A percentile compares a stretch with the other conserved stretches of the same genome.
Conservation (phyloP, 2,329 filamentous ascomycete genomes). For the Bipolaris oryzae region DNA sequence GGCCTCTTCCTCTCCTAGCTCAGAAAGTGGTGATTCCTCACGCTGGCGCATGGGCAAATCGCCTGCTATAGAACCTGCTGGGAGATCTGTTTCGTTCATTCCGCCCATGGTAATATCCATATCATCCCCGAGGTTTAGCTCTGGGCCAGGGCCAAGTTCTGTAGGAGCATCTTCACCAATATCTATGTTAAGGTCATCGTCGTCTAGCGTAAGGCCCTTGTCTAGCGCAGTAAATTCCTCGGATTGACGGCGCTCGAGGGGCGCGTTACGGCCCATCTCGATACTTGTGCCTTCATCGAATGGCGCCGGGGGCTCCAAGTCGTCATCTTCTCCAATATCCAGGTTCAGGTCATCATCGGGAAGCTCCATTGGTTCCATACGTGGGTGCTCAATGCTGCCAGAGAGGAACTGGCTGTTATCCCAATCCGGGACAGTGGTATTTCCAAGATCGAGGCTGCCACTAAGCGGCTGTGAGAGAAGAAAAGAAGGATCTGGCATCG, state of each 20-base stretch:
- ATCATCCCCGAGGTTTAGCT: conserved; percentile 39
- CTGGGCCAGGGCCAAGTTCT: conserved; percentile 30
- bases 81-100: conserved; percentile 55
- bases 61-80: conserved; percentile 47
- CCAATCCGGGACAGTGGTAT: conserved; percentile 60
- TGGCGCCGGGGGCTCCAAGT: conserved; percentile 17
- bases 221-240: conserved; percentile 53
- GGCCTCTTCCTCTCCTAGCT: conserved; percentile 57
- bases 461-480: conserved; percentile 72
- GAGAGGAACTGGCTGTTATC: conserved; percentile 79
- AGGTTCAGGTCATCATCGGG: conserved; percentile 61
- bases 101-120: conserved; percentile 54
- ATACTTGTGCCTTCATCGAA: conserved; percentile 63
- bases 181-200: conserved; percentile 58
- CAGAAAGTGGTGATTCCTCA: conserved; percentile 61
- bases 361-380: conserved; percentile 53
- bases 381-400: conserved; percentile 63
- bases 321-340: conserved; percentile 64
- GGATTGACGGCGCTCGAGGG: conserved; percentile 57
- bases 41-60: conserved; percentile 56
- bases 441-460: conserved; percentile 51
- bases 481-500: conserved; percentile 81
- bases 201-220: conserved; percentile 60
- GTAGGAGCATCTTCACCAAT: conserved; percentile 43
- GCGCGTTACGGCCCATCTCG: conserved; percentile 88